phyloP scores from a whole-genome alignment of 2,329 filamentous ascomycete species.

The Capronia coronata region DNA sequence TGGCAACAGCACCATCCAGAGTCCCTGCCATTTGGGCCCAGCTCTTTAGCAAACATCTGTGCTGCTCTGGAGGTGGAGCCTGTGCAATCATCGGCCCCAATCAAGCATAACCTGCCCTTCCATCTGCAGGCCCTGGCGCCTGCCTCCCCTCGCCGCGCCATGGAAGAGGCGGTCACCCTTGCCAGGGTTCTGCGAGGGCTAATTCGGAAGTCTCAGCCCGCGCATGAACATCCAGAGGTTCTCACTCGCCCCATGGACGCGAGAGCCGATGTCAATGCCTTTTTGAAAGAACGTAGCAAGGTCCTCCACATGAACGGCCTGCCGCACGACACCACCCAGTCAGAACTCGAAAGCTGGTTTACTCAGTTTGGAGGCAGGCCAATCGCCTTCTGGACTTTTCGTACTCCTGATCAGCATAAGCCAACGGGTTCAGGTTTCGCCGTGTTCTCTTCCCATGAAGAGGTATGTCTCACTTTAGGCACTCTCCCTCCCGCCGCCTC shows the following conservation, averaged over 20 bases:
- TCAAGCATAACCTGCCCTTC: conserved; percentile 98
- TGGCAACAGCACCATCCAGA: conserved; percentile 99
- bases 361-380: conserved; percentile 96
- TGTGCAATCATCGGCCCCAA: conserved; percentile 92
- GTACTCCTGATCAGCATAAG: conserved; percentile 97
- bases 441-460: conserved; percentile 97
- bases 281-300: conserved; percentile 93
- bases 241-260: conserved; percentile 94
- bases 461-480: conserved; percentile 53
- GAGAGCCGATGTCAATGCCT: conserved; percentile 89
- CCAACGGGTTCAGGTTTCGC: conserved; percentile 98
- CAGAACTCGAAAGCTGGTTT: conserved; percentile 98
- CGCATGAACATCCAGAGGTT: conserved; percentile 90
- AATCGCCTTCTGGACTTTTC: conserved; percentile 97
- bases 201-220: conserved; percentile 91
- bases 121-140: conserved; percentile 93
- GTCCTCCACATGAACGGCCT: conserved; percentile 96
- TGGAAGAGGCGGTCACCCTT: conserved; percentile 95
- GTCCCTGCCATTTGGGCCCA: conserved; percentile 91
- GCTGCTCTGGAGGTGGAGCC: conserved; percentile 96
- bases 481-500: conserved; percentile 4
- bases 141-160: conserved; percentile 87
- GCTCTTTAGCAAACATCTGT: conserved; percentile 94
- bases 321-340: conserved; percentile 96
- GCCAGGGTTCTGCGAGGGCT: conserved; percentile 85